phyloP scores from a whole-genome alignment of 805 yeast genomes.

The Saccharomycopsis olivae region DNA sequence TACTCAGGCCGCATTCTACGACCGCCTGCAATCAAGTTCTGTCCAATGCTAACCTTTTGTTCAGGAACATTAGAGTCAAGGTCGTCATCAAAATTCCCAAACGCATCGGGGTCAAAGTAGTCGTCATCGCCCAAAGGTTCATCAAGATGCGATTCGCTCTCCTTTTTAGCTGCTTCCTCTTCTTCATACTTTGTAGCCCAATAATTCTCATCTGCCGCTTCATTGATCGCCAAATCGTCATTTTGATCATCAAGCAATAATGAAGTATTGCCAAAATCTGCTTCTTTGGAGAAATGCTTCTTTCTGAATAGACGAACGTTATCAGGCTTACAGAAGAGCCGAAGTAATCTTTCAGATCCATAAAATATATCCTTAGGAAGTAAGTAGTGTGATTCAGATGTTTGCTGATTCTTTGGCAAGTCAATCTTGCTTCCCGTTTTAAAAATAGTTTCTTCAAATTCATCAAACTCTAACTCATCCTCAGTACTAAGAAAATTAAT shows the following conservation, averaged over 20 bases:
- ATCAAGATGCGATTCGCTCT: constrained; percentile 20
- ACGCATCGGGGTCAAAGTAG: too few species aligned
- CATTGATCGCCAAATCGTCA: constrained; percentile 20
- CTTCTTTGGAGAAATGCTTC: background rate
- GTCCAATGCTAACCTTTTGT: constrained; percentile 19
- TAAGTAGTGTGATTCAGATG: constrained; percentile 33
- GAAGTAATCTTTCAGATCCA: constrained; percentile 55
- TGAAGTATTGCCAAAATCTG: background rate
- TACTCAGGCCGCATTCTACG: constrained; percentile 29
- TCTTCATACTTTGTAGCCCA: constrained; percentile 59
- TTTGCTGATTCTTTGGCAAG: constrained; percentile 32
- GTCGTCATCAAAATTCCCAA: constrained; percentile 23
- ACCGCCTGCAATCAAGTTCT: constrained; percentile 23
- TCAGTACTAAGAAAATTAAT: constrained; percentile 33
- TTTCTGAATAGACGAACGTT: constrained; percentile 17
- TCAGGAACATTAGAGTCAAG: background rate
- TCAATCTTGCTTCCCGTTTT: constrained; percentile 30
- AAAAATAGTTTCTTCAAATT: constrained; percentile 32
- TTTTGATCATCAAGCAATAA: constrained; percentile 7
- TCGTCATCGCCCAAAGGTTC: constrained; percentile 22
- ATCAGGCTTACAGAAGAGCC: constrained; percentile 58
- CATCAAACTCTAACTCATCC: constrained; percentile 24
- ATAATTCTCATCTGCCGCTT: constrained; percentile 51
- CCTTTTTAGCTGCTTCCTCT: constrained; percentile 28
- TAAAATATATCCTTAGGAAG: constrained; percentile 70